Percentiles rank a stretch among this genome's conserved stretches.
Conservation (phyloP, 192 early-diverging fungal genomes). For the Spinellus fusiger region DNA sequence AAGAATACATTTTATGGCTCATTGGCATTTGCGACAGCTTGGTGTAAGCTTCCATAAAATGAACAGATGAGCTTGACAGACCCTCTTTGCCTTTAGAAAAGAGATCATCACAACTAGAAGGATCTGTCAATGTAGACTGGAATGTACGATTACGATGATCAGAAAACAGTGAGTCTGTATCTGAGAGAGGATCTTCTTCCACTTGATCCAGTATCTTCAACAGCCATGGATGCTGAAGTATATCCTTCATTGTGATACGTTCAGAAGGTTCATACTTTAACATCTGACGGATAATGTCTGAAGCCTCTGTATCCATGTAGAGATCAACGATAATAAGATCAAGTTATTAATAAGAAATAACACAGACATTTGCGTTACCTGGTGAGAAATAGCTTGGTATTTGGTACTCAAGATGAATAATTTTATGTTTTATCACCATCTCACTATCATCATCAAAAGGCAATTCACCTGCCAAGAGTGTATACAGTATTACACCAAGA, state of each 20-base stretch:
- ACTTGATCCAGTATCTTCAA: slow-evolving; percentile 11
- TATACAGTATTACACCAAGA: slow-evolving; percentile 87
- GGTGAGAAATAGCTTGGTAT: slow-evolving; percentile 56
- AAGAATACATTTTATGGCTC: no score
- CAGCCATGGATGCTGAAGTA: slow-evolving; percentile 63
- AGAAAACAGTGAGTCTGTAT: slow-evolving; percentile 1
- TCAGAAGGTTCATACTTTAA: slow-evolving; percentile 59
- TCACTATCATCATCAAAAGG: slow-evolving; percentile 84
- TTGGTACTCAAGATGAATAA: slow-evolving; percentile 64
- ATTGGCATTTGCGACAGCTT: no score
- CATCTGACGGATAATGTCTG: slow-evolving; percentile 58
- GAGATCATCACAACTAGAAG: background rate
- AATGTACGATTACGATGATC: background rate
- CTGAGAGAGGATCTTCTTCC: slow-evolving; percentile 19
- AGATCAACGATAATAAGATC: no score
- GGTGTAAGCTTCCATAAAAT: no score
- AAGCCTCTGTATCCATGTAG: no score
- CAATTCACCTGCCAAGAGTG: slow-evolving; percentile 72
- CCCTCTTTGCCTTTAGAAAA: no score
- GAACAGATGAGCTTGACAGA: no score
- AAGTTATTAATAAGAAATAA: no score
- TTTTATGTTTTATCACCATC: slow-evolving; percentile 57
- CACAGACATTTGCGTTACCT: no score
- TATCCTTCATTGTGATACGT: slow-evolving; percentile 54
- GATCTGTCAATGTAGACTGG: slow-evolving; percentile 16